phyloP scores from a whole-genome alignment of 768 basidiomycete genomes.

The Crepidotus variabilis region DNA sequence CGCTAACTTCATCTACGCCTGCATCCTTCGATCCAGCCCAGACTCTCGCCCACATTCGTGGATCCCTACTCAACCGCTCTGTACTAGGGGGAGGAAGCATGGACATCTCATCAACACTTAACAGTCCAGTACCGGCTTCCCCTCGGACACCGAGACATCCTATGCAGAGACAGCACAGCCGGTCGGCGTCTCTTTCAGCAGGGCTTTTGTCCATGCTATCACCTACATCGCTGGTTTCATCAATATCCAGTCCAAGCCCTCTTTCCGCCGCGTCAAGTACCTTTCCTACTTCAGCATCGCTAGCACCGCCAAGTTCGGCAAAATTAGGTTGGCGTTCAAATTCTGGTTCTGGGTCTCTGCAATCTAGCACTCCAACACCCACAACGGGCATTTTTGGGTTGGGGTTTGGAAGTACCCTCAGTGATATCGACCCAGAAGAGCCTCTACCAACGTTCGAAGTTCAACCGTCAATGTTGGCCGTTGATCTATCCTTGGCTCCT shows the following conservation, averaged over 20 bases:
- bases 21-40: conserved; percentile 42
- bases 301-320: conserved; percentile 9
- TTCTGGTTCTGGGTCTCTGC: neutral
- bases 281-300: conserved; percentile 8
- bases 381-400: conserved; percentile 12
- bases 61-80: conserved; percentile 43
- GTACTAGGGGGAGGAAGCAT: conserved; percentile 74
- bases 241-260: conserved; percentile 12
- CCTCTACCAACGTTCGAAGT: conserved; percentile 85
- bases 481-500: conserved; percentile 79
- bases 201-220: conserved; percentile 50
- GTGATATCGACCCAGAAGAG: conserved; percentile 54
- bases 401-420: conserved; percentile 26
- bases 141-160: conserved; percentile 8
- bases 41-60: conserved; percentile 43
- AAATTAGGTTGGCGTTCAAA: neutral
- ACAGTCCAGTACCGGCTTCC: conserved; percentile 11
- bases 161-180: conserved; percentile 30
- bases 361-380: neutral
- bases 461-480: conserved; percentile 83
- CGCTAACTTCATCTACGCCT: conserved; percentile 34
- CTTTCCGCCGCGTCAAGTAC: conserved; percentile 4
- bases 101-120: conserved; percentile 60
- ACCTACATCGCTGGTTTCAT: conserved; percentile 27
- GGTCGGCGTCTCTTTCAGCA: conserved; percentile 49